Evolutionary conservation across 1,139 yeast genomes (phyloP), one percentile per base, ranked within the genome.

Genomic region (Arxiozyma heterogenica): DNA sequence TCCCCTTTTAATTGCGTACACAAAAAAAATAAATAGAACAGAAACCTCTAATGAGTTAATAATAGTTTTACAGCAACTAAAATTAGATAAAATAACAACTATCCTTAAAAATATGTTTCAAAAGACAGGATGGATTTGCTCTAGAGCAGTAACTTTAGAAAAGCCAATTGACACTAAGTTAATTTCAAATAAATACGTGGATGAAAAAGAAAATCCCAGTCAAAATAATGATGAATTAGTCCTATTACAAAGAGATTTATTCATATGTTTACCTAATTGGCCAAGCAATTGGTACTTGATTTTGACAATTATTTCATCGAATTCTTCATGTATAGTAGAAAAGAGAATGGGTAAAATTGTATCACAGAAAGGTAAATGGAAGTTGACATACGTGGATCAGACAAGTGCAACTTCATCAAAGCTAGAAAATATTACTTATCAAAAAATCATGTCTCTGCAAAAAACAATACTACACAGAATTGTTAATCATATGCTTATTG

Each of bases 211-310:
- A 8, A 25, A 18, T 41, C 12, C 47, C 6, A 20, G 18, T 23
- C 30, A 45, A 27, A 27, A 30, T 15, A 30, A 41, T 39, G 49
- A 50, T 15, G 52, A 51, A 27, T 44, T 51, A 21, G 49, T 48
- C 15, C 52, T 64, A 4, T 57, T 65, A 53, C 67, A 69, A 44
- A 61, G 81, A 27, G 81, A 76, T 58, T 76, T 81, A 54, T 84
- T 80, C 64, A 75, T 86, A 23, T 73, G 86, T 41, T 51, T 69
- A 52, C 79, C 78, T 53, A 83, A 79, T 56, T 85, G 91, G 91
- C 89, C 90, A 0, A 71, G 81, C 1, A 80, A 83, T 54, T 85
- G 91, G 91, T 82, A 82, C 64, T 68, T 85, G 51, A 76, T 83
- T 65, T 73, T 68, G 76, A 82, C 64, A 46, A 69, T 74, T 54